phyloP scores from a whole-genome alignment of 805 yeast genomes.

The Metschnikowia henanensis region DNA sequence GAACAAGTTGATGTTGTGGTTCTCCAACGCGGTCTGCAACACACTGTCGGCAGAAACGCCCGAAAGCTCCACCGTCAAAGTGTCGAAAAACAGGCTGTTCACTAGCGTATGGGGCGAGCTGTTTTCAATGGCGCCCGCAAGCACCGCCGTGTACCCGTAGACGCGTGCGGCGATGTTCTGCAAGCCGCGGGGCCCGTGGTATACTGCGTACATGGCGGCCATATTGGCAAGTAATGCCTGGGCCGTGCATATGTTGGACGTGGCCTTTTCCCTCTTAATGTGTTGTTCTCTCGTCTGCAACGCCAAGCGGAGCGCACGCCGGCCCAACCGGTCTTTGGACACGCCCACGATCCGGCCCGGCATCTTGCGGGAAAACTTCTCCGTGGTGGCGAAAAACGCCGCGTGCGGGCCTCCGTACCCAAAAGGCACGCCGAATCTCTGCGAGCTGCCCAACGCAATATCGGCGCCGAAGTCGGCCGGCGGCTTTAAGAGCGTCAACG shows the following conservation, averaged over 20 bases:
- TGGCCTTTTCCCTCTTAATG: slow-evolving; percentile 95
- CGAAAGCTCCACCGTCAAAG: slow-evolving; percentile 63
- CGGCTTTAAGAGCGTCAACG: slow-evolving; percentile 80
- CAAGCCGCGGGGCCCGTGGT: slow-evolving; percentile 92
- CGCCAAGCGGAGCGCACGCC: slow-evolving; percentile 87
- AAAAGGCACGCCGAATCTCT: slow-evolving; percentile 96
- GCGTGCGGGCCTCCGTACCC: slow-evolving; percentile 99
- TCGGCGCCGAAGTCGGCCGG: slow-evolving; percentile 90
- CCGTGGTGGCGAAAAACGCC: slow-evolving; percentile 90
- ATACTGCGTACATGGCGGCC: slow-evolving; percentile 93
- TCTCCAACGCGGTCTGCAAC: slow-evolving; percentile 54
- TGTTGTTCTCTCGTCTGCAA: slow-evolving; percentile 98
- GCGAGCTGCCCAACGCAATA: slow-evolving; percentile 88
- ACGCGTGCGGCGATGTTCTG: slow-evolving; percentile 75
- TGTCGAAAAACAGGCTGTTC: slow-evolving; percentile 80
- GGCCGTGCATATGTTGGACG: slow-evolving; percentile 97
- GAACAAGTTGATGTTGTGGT: slow-evolving; percentile 74
- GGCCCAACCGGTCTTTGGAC: slow-evolving; percentile 87
- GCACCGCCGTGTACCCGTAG: slow-evolving; percentile 66
- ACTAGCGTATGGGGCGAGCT: slow-evolving; percentile 44
- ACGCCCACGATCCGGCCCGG: slow-evolving; percentile 97
- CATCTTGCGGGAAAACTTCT: slow-evolving; percentile 81
- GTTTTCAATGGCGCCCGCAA: slow-evolving; percentile 57
- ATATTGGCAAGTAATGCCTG: slow-evolving; percentile 96
- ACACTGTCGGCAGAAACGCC: slow-evolving; percentile 55